phyloP scores from a whole-genome alignment of 148 eudicot genomes.

The Gaultheria prostrata region DNA sequence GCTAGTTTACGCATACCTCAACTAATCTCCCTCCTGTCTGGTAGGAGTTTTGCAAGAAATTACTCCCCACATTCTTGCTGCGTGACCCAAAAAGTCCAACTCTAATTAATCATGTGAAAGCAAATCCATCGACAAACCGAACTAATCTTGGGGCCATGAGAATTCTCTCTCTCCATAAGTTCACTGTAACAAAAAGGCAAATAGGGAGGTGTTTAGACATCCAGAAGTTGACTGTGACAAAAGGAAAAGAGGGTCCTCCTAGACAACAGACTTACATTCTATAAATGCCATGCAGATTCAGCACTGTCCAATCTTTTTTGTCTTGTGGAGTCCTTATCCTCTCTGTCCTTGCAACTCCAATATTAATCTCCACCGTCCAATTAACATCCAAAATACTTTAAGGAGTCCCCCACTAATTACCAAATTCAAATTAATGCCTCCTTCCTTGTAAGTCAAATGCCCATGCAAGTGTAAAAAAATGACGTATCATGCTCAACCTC shows the following conservation, averaged over 20 bases:
- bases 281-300: conserved; percentile 18
- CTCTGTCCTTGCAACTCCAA: neutral
- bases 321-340: neutral
- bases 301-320: neutral
- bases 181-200: conserved; percentile 1
- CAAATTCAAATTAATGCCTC: neutral
- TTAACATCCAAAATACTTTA: neutral
- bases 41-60: no score
- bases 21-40: no score
- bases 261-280: conserved; percentile 4
- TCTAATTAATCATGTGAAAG: no score
- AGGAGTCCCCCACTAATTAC: neutral
- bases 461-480: neutral
- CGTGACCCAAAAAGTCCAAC: no score
- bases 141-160: no score
- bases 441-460: neutral
- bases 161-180: conserved; percentile 3
- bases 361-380: conserved; percentile 8
- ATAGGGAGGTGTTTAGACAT: neutral
- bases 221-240: conserved; percentile 14
- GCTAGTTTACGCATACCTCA: no score
- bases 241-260: neutral
- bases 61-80: no score
- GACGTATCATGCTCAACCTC: neutral
- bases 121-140: no score